Conservation (phyloP, 2,329 filamentous ascomycete species). For the Pseudophaeomoniella oleicola region DNA sequence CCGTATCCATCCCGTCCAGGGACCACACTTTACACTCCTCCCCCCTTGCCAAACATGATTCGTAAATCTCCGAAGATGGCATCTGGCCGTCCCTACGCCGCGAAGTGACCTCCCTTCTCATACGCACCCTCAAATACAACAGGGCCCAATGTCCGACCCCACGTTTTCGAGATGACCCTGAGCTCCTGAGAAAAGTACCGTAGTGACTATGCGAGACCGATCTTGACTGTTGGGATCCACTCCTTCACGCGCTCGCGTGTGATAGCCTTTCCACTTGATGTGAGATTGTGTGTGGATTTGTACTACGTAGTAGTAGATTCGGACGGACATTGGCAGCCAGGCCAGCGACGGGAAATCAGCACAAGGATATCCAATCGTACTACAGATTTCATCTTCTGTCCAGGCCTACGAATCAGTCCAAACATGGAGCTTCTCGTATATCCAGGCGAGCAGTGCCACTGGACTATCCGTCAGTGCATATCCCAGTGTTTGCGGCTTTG, state of each 20-base stretch:
- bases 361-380: constrained; percentile 61
- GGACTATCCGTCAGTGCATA: constrained; percentile 57
- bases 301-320: constrained; percentile 27
- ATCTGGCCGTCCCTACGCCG: constrained; percentile 35
- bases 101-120: constrained; percentile 36
- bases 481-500: constrained; percentile 57
- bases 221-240: constrained; percentile 24
- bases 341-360: constrained; percentile 55
- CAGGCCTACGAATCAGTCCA: constrained; percentile 61
- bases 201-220: constrained; percentile 37
- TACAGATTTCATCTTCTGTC: constrained; percentile 62
- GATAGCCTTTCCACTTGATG: constrained; percentile 3
- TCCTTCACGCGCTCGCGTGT: neutral
- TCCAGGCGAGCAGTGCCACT: constrained; percentile 58
- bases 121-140: constrained; percentile 33
- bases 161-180: constrained; percentile 30
- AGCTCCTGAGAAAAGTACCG: constrained; percentile 38
- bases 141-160: constrained; percentile 34
- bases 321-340: constrained; percentile 47
- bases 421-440: constrained; percentile 65
- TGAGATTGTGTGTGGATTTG: no score
- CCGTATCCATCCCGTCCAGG: constrained; percentile 18
- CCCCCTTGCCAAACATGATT: constrained; percentile 29
- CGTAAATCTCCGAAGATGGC: constrained; percentile 27
- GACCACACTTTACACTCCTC: constrained; percentile 19